phyloP scores from a whole-genome alignment of 2,329 filamentous ascomycete species.

The Esteya vermicola region DNA sequence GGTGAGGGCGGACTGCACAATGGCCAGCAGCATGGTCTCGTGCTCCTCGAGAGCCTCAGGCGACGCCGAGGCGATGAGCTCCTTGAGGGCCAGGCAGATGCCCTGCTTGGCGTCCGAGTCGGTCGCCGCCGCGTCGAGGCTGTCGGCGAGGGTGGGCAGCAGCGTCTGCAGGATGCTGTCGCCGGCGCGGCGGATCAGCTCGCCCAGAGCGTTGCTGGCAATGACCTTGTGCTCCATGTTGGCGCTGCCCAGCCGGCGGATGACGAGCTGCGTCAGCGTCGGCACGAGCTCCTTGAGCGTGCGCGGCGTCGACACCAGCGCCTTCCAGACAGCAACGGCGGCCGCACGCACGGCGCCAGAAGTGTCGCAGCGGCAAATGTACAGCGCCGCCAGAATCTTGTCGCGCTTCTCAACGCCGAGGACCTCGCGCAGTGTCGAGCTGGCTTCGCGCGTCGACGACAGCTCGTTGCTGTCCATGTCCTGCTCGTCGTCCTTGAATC shows the following conservation, averaged over 20 bases:
- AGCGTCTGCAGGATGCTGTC: constrained; percentile 82
- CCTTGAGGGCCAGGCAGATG: constrained; percentile 90
- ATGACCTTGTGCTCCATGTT: constrained; percentile 99
- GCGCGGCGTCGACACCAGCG: constrained; percentile 77
- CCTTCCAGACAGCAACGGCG: constrained; percentile 92
- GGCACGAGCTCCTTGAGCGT: constrained; percentile 93
- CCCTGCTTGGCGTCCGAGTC: constrained; percentile 92
- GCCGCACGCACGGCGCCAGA: constrained; percentile 80
- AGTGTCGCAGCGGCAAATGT: constrained; percentile 95
- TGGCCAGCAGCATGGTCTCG: constrained; percentile 87
- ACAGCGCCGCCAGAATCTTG: constrained; percentile 91
- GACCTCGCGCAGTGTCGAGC: constrained; percentile 82
- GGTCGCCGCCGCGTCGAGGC: constrained; percentile 62
- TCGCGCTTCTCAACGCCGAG: constrained; percentile 94
- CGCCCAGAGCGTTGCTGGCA: constrained; percentile 89
- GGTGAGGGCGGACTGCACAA: constrained; percentile 82
- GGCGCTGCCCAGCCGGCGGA: constrained; percentile 80
- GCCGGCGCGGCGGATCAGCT: constrained; percentile 92
- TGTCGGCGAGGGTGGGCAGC: constrained; percentile 83
- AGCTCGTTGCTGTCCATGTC: constrained; percentile 66
- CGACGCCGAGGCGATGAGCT: constrained; percentile 81
- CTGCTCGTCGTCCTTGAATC: constrained; percentile 57
- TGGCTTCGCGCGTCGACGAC: constrained; percentile 62
- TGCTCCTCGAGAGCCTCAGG: constrained; percentile 84
- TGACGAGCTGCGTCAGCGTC: constrained; percentile 87